Conservation (phyloP, 495 filamentous ascomycete genomes). For the Trichoderma reesei region DNA sequence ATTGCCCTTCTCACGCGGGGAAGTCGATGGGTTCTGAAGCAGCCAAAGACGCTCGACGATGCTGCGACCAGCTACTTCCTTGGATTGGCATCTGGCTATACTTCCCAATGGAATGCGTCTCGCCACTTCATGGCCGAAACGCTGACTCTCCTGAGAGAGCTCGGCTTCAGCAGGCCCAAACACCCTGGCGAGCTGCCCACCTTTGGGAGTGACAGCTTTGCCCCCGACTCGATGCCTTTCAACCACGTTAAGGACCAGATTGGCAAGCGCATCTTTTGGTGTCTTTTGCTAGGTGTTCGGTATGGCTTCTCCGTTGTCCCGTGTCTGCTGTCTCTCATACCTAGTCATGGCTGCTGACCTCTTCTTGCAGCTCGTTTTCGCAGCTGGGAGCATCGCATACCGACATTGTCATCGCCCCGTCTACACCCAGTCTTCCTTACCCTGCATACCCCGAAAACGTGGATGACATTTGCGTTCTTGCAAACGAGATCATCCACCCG, state of each 20-base stretch:
- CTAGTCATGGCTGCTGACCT: slow-evolving; percentile 9
- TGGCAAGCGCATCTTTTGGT: slow-evolving; percentile 70
- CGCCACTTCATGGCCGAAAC: slow-evolving; percentile 66
- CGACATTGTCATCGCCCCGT: slow-evolving; percentile 56
- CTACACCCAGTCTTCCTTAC: slow-evolving; percentile 62
- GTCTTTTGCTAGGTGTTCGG: slow-evolving; percentile 55
- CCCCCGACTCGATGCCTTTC: slow-evolving; percentile 24
- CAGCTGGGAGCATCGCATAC: slow-evolving; percentile 59
- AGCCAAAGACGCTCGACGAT: slow-evolving; percentile 63
- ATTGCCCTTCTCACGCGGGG: slow-evolving; percentile 66
- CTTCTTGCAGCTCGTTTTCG: slow-evolving; percentile 43
- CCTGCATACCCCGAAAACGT: slow-evolving; percentile 71
- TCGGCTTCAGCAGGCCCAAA: slow-evolving; percentile 48
- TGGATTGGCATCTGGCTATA: slow-evolving; percentile 58
- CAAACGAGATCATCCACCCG: slow-evolving; percentile 52
- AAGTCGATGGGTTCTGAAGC: slow-evolving; percentile 51
- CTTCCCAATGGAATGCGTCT: slow-evolving; percentile 54
- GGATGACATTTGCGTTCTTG: slow-evolving; percentile 67
- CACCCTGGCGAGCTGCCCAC: slow-evolving; percentile 24
- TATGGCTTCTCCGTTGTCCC: slow-evolving; percentile 16
- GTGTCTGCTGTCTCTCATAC: not conserved
- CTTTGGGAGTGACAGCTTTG: slow-evolving; percentile 6
- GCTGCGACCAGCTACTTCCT: slow-evolving; percentile 80
- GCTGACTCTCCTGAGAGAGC: slow-evolving; percentile 57
- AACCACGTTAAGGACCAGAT: slow-evolving; percentile 71